Evolutionary conservation across 2,329 filamentous ascomycete species (phyloP).

Genomic region (Trichoderma oligosporum): DNA sequence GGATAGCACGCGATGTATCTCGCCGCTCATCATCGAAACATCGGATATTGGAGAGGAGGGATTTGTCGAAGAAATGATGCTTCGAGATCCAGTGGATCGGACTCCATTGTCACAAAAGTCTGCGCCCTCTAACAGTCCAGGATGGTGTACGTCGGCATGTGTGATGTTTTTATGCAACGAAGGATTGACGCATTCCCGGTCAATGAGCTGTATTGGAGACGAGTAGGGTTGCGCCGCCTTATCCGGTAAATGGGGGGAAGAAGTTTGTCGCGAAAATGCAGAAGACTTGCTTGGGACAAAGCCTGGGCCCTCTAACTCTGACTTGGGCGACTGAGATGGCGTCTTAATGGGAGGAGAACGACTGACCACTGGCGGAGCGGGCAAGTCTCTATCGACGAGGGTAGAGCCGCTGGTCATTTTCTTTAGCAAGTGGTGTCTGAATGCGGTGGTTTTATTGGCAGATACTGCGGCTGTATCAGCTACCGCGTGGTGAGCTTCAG

Average conservation of each 20-base stretch:
- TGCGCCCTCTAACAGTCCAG: conserved; percentile 22
- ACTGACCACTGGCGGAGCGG: conserved; percentile 24
- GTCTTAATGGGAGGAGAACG: conserved; percentile 1
- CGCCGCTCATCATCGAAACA: conserved; percentile 20
- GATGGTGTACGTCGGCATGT: conserved; percentile 20
- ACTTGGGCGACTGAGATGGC: neutral
- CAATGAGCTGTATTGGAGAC: neutral
- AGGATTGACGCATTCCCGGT: conserved; percentile 1
- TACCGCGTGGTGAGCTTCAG: conserved; percentile 16
- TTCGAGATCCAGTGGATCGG: neutral
- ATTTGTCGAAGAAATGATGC: conserved; percentile 8
- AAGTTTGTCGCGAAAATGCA: neutral
- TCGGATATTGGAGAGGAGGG: conserved; percentile 23
- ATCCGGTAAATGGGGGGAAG: neutral
- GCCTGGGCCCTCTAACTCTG: conserved; percentile 17
- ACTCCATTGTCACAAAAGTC: conserved; percentile 24
- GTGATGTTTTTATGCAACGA: neutral
- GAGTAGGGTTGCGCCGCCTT: neutral
- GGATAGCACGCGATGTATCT: conserved; percentile 22
- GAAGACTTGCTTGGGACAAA: neutral
- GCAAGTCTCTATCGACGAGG: conserved; percentile 24
- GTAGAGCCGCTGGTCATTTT: conserved; percentile 21
- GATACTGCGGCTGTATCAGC: conserved; percentile 7
- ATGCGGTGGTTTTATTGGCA: conserved; percentile 6
- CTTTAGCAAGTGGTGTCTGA: conserved; percentile 28